Conservation (phyloP, 805 yeast genomes). For the Saccharomycopsis selenospora region DNA sequence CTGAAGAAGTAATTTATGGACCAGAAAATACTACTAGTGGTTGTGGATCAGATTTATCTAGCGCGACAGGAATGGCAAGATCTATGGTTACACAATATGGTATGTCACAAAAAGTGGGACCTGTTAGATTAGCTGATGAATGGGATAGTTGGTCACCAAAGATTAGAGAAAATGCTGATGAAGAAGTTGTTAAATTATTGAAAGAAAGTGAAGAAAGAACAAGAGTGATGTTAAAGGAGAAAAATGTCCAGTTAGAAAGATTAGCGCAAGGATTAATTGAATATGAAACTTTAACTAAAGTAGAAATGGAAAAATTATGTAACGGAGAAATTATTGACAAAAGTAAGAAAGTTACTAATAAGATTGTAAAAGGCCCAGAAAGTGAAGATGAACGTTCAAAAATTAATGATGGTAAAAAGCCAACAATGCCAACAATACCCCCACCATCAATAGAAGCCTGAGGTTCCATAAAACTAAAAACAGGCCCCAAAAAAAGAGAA, state of each 20-base stretch:
- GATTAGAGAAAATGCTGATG: conserved; percentile 84
- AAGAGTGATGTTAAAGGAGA: conserved; percentile 53
- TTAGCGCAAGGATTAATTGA: conserved; percentile 90
- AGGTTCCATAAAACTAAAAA: too few species aligned
- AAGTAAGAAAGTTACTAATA: conserved; percentile 64
- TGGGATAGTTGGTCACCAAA: conserved; percentile 95
- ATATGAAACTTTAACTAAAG: conserved; percentile 88
- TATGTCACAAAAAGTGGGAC: conserved; percentile 92
- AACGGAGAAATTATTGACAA: conserved; percentile 70
- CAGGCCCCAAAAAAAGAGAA: too few species aligned
- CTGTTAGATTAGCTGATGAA: conserved; percentile 78
- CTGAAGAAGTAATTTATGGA: conserved; percentile 91
- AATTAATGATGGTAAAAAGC: conserved; percentile 9
- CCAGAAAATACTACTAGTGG: conserved; percentile 91
- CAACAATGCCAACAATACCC: neutral
- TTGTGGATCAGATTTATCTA: conserved; percentile 83
- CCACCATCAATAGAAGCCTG: neutral
- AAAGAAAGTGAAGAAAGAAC: conserved; percentile 76
- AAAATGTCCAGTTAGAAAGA: conserved; percentile 65
- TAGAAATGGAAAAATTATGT: conserved; percentile 82
- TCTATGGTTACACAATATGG: conserved; percentile 97
- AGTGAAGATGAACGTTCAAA: conserved; percentile 33
- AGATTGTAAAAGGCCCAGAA: conserved; percentile 52
- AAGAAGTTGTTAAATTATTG: conserved; percentile 74
- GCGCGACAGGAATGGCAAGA: conserved; percentile 88